A percentile compares a stretch with the other conserved stretches of the same genome.
These are phyloP conservation scores for Cyclotella kingstonii DNA, from an alignment of 108 stramenopile genomes.

Conservation along the genomic window DNA sequence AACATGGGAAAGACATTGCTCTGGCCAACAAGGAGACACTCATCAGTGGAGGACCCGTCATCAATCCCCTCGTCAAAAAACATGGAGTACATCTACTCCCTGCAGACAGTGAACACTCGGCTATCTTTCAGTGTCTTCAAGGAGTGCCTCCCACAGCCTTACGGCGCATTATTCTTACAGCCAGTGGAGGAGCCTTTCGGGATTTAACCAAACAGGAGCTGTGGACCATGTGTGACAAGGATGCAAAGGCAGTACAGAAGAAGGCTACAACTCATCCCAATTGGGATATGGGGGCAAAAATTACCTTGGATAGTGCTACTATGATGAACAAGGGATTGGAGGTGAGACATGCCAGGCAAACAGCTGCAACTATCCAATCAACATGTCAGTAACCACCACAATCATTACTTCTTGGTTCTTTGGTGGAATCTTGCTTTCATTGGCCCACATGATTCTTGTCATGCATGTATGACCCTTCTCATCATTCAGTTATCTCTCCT, in stretches of 20 bases:
- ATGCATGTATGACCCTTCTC: no score
- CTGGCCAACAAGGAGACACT: slow-evolving; percentile 97
- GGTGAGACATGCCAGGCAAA: slow-evolving; percentile 49
- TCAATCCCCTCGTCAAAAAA: slow-evolving; percentile 91
- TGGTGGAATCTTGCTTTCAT: no score
- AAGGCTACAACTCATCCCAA: slow-evolving; percentile 98
- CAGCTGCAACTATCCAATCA: no score
- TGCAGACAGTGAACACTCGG: slow-evolving; percentile 93
- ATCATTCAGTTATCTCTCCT: no score
- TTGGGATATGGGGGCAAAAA: slow-evolving; percentile 94
- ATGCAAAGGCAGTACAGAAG: slow-evolving; percentile 79
- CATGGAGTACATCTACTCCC: slow-evolving; percentile 96
- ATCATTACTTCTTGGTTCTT: no score
- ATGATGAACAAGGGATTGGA: slow-evolving; percentile 99
- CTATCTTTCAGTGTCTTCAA: slow-evolving; percentile 97
- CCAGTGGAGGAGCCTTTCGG: slow-evolving; percentile 95
- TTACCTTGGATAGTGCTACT: slow-evolving; percentile 95
- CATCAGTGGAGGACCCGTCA: slow-evolving; percentile 95
- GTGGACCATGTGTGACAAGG: slow-evolving; percentile 75
- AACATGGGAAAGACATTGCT: slow-evolving; percentile 93
- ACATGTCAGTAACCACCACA: no score
- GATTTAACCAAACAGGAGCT: slow-evolving; percentile 93
- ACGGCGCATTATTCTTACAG: slow-evolving; percentile 91
- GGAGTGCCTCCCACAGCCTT: slow-evolving; percentile 91
- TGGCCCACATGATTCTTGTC: no score